A percentile compares a stretch with the other conserved stretches of the same genome.
Evolutionary conservation across 176 grass and related monocot genomes (phyloP).

Genomic region (Pontederia crassipes): DNA sequence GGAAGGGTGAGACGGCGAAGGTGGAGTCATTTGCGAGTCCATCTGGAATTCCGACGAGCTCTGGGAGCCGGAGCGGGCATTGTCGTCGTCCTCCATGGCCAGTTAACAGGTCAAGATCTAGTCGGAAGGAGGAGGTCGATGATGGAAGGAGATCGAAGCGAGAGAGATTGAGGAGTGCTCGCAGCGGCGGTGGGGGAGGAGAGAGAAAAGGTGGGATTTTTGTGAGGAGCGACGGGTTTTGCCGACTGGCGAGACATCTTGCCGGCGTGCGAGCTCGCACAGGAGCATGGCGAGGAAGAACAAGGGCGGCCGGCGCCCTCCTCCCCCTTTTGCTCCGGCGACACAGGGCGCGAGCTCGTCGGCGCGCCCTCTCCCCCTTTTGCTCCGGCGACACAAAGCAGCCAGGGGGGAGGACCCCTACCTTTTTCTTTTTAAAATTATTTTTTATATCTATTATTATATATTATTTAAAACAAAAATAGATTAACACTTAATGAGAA

Average conservation of each 20-base stretch:
- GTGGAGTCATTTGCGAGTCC: not conserved
- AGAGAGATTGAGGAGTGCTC: not conserved
- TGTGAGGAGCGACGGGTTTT: not conserved
- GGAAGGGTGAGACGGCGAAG: not conserved
- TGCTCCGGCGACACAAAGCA: too few species aligned
- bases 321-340: too few species aligned
- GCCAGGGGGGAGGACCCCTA: too few species aligned
- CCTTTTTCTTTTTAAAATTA: too few species aligned
- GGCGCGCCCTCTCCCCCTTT: too few species aligned
- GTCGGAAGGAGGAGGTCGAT: not conserved
- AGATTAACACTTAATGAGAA: too few species aligned
- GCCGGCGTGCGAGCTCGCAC: not conserved
- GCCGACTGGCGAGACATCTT: not conserved
- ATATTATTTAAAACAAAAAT: too few species aligned
- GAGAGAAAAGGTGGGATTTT: conserved; percentile 18
- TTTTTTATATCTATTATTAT: too few species aligned
- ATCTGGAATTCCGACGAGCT: not conserved
- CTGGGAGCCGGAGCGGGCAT: conserved; percentile 1
- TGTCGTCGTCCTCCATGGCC: conserved; percentile 4
- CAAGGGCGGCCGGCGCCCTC: too few species aligned
- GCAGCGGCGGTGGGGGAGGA: not conserved
- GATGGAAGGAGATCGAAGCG: not conserved
- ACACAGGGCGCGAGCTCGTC: too few species aligned
- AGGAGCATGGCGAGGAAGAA: too few species aligned
- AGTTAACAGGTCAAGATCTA: not conserved